phyloP scores from a whole-genome alignment of 495 filamentous ascomycete genomes.

The Immersiella caudata region DNA sequence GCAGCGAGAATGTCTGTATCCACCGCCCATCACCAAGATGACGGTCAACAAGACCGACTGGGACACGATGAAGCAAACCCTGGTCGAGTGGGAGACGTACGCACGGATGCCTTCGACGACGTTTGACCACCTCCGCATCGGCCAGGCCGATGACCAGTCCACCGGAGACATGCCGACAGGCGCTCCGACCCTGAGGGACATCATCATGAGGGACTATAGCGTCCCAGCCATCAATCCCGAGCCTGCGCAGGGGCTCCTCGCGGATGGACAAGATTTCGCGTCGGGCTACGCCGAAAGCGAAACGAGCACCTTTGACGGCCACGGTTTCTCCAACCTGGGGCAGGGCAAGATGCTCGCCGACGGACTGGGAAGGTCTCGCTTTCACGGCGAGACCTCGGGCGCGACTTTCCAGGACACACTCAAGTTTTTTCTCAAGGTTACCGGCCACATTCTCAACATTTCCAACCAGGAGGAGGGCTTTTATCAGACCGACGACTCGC shows the following conservation, averaged over 20 bases:
- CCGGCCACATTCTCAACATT: slow-evolving; percentile 22
- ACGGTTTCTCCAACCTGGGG: background rate
- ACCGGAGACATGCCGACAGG: too few relatives aligned
- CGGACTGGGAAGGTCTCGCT: slow-evolving; percentile 37
- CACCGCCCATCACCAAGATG: slow-evolving; percentile 33
- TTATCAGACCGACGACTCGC: slow-evolving; percentile 47
- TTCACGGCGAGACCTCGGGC: slow-evolving; percentile 44
- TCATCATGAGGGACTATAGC: background rate
- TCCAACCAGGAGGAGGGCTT: slow-evolving; percentile 29
- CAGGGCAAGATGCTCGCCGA: slow-evolving; percentile 39
- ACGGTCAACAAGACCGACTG: slow-evolving; percentile 34
- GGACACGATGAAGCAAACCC: slow-evolving; percentile 27
- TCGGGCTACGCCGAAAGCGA: background rate
- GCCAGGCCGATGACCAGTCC: background rate
- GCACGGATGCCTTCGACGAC: background rate
- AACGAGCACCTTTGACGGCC: slow-evolving; percentile 22
- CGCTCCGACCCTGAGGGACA: background rate
- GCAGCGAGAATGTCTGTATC: slow-evolving; percentile 41
- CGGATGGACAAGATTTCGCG: background rate
- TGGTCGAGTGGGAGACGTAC: background rate
- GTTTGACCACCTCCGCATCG: background rate
- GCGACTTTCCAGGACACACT: slow-evolving; percentile 44
- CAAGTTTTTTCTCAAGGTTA: slow-evolving; percentile 39
- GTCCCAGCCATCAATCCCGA: background rate
- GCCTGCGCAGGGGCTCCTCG: background rate